Evolutionary conservation across 768 basidiomycete genomes (phyloP), one percentile per base, ranked within the genome.

Genomic region (Amyloporia xantha): DNA sequence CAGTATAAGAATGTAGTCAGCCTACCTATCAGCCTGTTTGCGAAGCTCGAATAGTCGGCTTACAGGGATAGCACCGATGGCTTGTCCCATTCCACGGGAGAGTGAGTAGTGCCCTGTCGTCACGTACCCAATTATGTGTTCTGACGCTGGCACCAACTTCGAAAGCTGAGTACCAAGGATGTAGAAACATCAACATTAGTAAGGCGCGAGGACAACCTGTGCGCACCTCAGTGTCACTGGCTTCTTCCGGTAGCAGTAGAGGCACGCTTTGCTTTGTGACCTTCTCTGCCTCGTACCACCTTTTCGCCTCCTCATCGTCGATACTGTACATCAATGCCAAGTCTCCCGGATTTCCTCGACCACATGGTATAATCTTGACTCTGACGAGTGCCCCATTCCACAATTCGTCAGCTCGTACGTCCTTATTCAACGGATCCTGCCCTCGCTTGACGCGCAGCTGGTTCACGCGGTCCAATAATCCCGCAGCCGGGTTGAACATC

Each of bases 21-120:
- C 65, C 4, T 19, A 72, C 73, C 69, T 64, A 47, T 62, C 49
- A 3, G 71, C 66, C 53, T 85, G 84, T 49, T 76, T 70, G 49
- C 71, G 64, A 17, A 86, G 62, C 28, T 76, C 71, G 21, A 84
- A 55, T 28, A 81, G 67, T 47, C 68, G 68, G 23, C 63, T 58
- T 11, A 93, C 60, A 2, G 88, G 70, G 15, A 97, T 66, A 0
- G 83, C 79, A 15, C 83, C 95, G 11, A 96, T 72, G 2, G 79
- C 93, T 57, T 80, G 79, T 0, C 90, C 92, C 50, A 77, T 68
- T 0, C 94, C 94, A 24, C 82, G 76, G 0, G 81, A 74, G 6
- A 97, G 73, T 1, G 93, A 94, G 61, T 78, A 86, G 51, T 82
- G 82, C 0, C 93, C 94, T 2, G 87, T 84, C 0, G 91, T 91